Percentiles rank a stretch among this genome's conserved stretches.
Evolutionary conservation across 352 stramenopile species (phyloP).

Genomic region (Phytopythium oedochilum): DNA sequence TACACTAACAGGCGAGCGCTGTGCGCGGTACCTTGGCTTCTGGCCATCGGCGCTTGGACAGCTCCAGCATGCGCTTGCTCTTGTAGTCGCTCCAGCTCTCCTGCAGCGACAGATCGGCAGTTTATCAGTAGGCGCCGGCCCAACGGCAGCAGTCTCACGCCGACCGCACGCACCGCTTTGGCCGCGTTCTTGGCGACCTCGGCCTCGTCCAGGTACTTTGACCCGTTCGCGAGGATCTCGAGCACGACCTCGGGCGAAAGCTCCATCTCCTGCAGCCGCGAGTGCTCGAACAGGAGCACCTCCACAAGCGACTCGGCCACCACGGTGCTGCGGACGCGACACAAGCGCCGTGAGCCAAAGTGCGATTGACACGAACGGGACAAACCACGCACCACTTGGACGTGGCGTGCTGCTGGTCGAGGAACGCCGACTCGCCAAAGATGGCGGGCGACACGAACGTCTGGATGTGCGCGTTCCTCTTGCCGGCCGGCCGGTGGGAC

Average conservation of each 20-base stretch:
- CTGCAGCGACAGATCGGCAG: too few relatives aligned
- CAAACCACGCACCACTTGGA: constrained; percentile 50
- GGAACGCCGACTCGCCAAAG: constrained; percentile 58
- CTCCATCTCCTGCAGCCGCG: constrained; percentile 76
- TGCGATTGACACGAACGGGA: too few relatives aligned
- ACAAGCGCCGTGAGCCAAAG: background rate
- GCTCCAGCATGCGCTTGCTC: constrained; percentile 52
- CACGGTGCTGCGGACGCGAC: constrained; percentile 20
- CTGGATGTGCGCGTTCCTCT: constrained; percentile 39
- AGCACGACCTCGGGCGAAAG: constrained; percentile 47
- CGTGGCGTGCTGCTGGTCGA: constrained; percentile 36
- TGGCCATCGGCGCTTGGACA: constrained; percentile 67
- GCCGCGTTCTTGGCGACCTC: constrained; percentile 41
- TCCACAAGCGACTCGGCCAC: constrained; percentile 68
- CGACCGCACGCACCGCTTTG: constrained; percentile 18
- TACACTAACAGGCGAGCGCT: background rate
- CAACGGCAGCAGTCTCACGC: too few relatives aligned
- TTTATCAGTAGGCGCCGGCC: too few relatives aligned
- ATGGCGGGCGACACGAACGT: constrained; percentile 46
- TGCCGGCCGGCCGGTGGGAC: background rate
- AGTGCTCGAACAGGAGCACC: constrained; percentile 64
- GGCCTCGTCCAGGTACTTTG: constrained; percentile 56
- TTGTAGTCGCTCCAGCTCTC: constrained; percentile 69
- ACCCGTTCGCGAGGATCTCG: constrained; percentile 41
- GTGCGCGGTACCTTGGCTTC: constrained; percentile 58